Percentiles rank a stretch among this genome's conserved stretches.
phyloP scores from a whole-genome alignment of 2,329 filamentous ascomycete genomes.

The Orbilia brochopaga region DNA sequence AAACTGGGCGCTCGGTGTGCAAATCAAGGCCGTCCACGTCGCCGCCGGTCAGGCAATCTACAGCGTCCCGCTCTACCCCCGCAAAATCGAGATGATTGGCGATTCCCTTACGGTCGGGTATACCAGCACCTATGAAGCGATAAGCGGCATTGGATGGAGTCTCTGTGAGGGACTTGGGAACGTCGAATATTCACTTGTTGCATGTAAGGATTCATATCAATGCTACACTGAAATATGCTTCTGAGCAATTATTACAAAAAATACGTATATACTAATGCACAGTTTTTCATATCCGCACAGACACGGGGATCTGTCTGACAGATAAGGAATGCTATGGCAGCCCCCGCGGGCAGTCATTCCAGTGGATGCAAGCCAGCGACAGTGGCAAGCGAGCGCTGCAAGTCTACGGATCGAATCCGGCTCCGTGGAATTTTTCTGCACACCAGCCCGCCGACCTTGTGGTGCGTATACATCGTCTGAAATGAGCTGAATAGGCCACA shows the following conservation, averaged over 20 bases:
- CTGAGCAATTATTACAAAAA: constrained; percentile 60
- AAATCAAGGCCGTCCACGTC: constrained; percentile 64
- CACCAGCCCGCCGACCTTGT: constrained; percentile 45
- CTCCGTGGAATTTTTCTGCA: constrained; percentile 32
- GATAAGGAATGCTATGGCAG: constrained; percentile 66
- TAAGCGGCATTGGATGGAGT: constrained; percentile 66
- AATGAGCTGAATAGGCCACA: background rate
- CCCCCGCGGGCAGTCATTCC: constrained; percentile 42
- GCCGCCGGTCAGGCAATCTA: constrained; percentile 60
- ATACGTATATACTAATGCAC: background rate
- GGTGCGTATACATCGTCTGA: constrained; percentile 9
- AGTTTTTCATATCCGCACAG: constrained; percentile 2
- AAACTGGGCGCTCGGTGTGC: constrained; percentile 68
- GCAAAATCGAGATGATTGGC: constrained; percentile 60
- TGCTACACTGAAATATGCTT: constrained; percentile 66
- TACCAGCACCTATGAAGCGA: constrained; percentile 66
- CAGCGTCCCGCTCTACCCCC: constrained; percentile 58
- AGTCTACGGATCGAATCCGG: constrained; percentile 39
- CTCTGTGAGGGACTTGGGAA: constrained; percentile 66
- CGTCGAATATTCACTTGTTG: constrained; percentile 66
- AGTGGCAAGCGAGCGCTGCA: constrained; percentile 24
- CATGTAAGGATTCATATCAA: constrained; percentile 59
- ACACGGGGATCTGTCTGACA: constrained; percentile 66
- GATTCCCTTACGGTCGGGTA: constrained; percentile 65
- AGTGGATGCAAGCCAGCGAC: constrained; percentile 47